Conservation (phyloP, 108 stramenopile genomes). For the Chaetoceros muelleri region DNA sequence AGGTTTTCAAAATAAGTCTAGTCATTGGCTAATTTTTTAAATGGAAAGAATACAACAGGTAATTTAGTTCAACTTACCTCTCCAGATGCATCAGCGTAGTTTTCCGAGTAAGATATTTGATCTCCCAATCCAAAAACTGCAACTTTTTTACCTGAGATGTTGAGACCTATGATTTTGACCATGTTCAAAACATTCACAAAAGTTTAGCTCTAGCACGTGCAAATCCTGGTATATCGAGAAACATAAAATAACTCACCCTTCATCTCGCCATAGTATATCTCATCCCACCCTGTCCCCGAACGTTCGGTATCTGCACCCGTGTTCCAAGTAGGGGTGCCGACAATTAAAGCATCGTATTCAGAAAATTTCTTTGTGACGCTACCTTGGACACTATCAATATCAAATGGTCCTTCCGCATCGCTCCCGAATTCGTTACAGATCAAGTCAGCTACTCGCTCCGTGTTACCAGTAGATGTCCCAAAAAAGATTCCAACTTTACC, state of each 20-base stretch:
- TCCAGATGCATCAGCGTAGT: slow-evolving; percentile 83
- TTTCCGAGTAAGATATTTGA: slow-evolving; percentile 58
- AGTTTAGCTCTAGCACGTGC: too few relatives aligned
- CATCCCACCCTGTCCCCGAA: slow-evolving; percentile 88
- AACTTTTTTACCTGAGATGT: slow-evolving; percentile 62
- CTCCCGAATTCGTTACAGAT: slow-evolving; percentile 48
- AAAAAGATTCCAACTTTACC: slow-evolving; percentile 64
- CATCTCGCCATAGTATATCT: slow-evolving; percentile 68
- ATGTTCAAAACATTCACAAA: slow-evolving; percentile 1
- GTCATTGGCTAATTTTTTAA: too few relatives aligned
- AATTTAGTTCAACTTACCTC: slow-evolving; percentile 24
- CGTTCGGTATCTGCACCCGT: slow-evolving; percentile 69
- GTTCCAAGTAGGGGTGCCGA: slow-evolving; percentile 69
- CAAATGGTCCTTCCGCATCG: slow-evolving; percentile 63
- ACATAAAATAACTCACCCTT: slow-evolving; percentile 10
- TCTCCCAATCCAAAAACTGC: slow-evolving; percentile 86
- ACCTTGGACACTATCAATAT: slow-evolving; percentile 61
- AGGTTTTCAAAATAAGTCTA: background rate
- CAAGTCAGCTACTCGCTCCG: slow-evolving; percentile 52
- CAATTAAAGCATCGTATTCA: slow-evolving; percentile 57
- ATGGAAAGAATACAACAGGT: background rate
- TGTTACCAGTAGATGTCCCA: slow-evolving; percentile 69
- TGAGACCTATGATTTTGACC: slow-evolving; percentile 20
- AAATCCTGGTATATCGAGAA: too few relatives aligned
- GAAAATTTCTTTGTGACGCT: slow-evolving; percentile 40